Base-by-base conservation (phyloP, 1,139 yeast species). In the Pichia sp. region DNA sequence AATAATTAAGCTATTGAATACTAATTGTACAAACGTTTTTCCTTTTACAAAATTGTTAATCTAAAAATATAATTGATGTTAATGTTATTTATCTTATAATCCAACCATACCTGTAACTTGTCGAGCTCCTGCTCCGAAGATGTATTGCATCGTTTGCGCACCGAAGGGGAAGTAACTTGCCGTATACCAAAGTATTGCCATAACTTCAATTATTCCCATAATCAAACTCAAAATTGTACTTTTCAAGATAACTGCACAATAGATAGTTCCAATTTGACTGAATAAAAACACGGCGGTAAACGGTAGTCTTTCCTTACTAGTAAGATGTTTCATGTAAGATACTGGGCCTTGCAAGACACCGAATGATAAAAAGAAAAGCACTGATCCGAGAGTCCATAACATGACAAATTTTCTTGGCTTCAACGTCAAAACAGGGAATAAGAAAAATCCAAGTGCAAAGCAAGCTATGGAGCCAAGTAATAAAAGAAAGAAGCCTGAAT, bases 91-190 rank as follows among this genome's bases (percentile, higher is more conserved):
- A 20, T 8, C 4, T 26, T 34, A 53, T 30, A 61, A 42, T 3
- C 78, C 77, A 36, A 74, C 62, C 49, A 75, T 64, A 3, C 81
- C 75, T n/a, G 80, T 75, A 21, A 81, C 74, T 56, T 85, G 91
- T 38, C 94, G 83, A 22, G 85, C 71, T 7, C 93, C 78, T 46
- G 84, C 74, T 45, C 89, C 73, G 12, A 93, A 77, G 35, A 91
- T 79, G 77, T 86, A 80, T 40, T 88, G 79, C 45, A 44, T 44
- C 1, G 95, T 84, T 51, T 84, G 84, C 0, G 95, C 86, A 10
- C 97, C 97, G 66, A 88, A 84, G 24, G 98, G 98, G 69, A 91
- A 91, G 61, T 91, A 91, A 56, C 95, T 84, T 31, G 91, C 71
- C 0, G 91, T 80, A 59, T 91, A 91, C 70, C 93, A 91, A 14